Evolutionary conservation across 2,329 filamentous ascomycete species (phyloP).

Genomic region (Trichoderma pleuroti): DNA sequence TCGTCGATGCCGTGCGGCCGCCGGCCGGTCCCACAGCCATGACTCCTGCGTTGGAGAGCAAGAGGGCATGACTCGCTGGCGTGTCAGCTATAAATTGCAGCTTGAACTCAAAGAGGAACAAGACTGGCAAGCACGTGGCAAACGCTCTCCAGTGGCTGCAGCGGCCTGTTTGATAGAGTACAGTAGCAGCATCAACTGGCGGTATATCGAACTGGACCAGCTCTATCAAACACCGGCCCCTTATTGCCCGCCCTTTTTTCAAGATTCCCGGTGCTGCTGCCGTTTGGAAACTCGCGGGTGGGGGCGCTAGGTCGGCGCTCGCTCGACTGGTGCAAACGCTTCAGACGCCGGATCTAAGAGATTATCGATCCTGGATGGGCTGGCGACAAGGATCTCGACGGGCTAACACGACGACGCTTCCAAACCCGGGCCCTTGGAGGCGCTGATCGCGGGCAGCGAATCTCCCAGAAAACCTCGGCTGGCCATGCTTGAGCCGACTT

Average conservation of each 20-base stretch:
- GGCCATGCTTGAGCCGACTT: neutral
- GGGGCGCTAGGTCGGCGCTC: neutral
- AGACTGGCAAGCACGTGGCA: neutral
- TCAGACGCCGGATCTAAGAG: constrained; percentile 2
- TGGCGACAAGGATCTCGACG: neutral
- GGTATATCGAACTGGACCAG: neutral
- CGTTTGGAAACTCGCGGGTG: neutral
- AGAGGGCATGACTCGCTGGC: neutral
- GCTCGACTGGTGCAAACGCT: neutral
- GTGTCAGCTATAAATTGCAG: neutral
- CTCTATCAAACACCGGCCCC: neutral
- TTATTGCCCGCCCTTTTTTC: neutral
- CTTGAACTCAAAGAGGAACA: neutral
- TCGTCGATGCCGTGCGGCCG: constrained; percentile 14
- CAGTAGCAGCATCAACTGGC: neutral
- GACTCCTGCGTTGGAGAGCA: neutral
- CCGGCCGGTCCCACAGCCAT: constrained; percentile 13
- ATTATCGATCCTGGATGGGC: constrained; percentile 7
- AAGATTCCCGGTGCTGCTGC: neutral
- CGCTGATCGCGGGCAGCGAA: constrained; percentile 10
- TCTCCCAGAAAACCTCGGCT: neutral
- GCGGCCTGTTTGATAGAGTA: neutral
- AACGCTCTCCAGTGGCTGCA: neutral
- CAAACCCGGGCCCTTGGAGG: neutral
- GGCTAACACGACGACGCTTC: neutral